Conservation (phyloP, 2,329 filamentous ascomycete genomes). For the Fusarium chlamydosporum region DNA sequence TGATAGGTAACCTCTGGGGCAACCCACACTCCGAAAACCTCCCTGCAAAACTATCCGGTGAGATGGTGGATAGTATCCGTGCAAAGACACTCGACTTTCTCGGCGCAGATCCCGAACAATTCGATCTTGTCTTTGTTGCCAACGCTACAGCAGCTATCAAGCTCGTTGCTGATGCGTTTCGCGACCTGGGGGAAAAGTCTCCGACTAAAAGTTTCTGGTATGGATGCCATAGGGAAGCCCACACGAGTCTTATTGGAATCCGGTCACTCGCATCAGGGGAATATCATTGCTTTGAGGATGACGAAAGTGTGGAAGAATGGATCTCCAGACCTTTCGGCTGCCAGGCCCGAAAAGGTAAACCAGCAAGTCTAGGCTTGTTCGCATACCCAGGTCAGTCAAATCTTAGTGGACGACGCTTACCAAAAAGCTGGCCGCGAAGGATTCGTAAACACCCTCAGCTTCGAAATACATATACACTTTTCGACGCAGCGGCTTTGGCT, state of each 20-base stretch:
- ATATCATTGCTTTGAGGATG: slow-evolving; percentile 72
- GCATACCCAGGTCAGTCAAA: slow-evolving; percentile 79
- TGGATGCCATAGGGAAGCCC: slow-evolving; percentile 72
- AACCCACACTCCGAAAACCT: slow-evolving; percentile 77
- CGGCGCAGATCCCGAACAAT: slow-evolving; percentile 69
- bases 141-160: slow-evolving; percentile 76
- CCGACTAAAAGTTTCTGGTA: slow-evolving; percentile 66
- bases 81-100: slow-evolving; percentile 69
- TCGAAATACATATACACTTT: slow-evolving; percentile 62
- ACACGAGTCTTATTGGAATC: slow-evolving; percentile 77
- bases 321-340: slow-evolving; percentile 49
- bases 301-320: slow-evolving; percentile 66
- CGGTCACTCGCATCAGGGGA: slow-evolving; percentile 71
- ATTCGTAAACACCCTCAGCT: slow-evolving; percentile 50
- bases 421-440: slow-evolving; percentile 67
- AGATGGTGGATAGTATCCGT: slow-evolving; percentile 69
- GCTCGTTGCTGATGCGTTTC: slow-evolving; percentile 70
- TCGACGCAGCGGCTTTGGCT: slow-evolving; percentile 75
- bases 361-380: slow-evolving; percentile 61
- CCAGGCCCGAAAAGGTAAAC: slow-evolving; percentile 35
- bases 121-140: slow-evolving; percentile 72
- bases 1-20: slow-evolving; percentile 72
- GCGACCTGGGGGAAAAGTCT: slow-evolving; percentile 65
- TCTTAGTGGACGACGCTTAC: slow-evolving; percentile 75
- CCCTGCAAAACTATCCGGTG: slow-evolving; percentile 70